Evolutionary conservation across 2,329 filamentous ascomycete genomes (phyloP).

Genomic region (Anthostomella pinea): DNA sequence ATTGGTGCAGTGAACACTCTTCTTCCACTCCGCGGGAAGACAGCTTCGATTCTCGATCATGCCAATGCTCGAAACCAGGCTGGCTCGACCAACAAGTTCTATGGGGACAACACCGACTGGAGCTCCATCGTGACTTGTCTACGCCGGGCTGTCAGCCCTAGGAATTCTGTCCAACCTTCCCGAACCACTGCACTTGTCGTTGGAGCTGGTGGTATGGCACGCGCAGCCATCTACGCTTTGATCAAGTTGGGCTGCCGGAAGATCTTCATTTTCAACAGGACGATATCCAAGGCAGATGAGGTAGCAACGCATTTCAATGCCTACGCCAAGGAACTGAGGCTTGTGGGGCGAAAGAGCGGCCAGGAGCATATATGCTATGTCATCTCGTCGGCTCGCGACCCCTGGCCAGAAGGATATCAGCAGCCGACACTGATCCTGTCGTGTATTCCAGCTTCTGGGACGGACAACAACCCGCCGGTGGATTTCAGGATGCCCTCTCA

Average conservation of each 20-base stretch:
- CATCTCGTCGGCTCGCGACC: slow-evolving; percentile 52
- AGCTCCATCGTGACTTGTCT: slow-evolving; percentile 62
- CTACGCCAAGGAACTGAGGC: slow-evolving; percentile 37
- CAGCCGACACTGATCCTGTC: slow-evolving; percentile 70
- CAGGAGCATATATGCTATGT: slow-evolving; percentile 48
- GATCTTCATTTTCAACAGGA: slow-evolving; percentile 71
- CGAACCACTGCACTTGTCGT: slow-evolving; percentile 55
- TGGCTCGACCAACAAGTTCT: slow-evolving; percentile 60
- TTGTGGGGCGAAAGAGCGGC: slow-evolving; percentile 33
- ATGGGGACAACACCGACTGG: slow-evolving; percentile 71
- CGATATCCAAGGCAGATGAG: slow-evolving; percentile 54
- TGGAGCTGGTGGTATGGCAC: slow-evolving; percentile 68
- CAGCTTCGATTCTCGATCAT: slow-evolving; percentile 50
- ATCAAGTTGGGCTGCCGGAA: slow-evolving; percentile 70
- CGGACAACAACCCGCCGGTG: slow-evolving; percentile 58
- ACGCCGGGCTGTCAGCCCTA: slow-evolving; percentile 65
- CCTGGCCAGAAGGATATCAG: slow-evolving; percentile 61
- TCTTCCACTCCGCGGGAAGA: slow-evolving; percentile 59
- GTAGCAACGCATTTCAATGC: slow-evolving; percentile 67
- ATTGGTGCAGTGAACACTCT: slow-evolving; percentile 73
- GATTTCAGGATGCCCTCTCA: slow-evolving; percentile 67
- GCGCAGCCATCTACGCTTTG: slow-evolving; percentile 71
- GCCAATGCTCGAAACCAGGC: slow-evolving; percentile 58
- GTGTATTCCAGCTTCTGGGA: slow-evolving; percentile 65
- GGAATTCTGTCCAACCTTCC: slow-evolving; percentile 55